A percentile compares a stretch with the other conserved stretches of the same genome.
Conservation (phyloP, 306 rosid species). For the Erythrophleum fordii region DNA sequence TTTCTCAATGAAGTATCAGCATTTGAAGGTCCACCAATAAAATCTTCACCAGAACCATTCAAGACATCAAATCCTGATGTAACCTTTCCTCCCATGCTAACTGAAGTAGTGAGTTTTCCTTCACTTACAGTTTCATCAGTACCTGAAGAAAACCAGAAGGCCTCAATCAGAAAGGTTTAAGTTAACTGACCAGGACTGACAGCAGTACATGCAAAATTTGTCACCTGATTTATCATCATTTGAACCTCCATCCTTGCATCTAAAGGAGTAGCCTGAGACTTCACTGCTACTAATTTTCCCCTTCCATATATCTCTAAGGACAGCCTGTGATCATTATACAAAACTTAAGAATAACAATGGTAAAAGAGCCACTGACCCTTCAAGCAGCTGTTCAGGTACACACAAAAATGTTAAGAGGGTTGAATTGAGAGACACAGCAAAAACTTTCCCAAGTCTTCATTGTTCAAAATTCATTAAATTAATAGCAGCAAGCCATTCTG, state of each 20-base stretch:
- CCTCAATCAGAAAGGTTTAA: conserved; percentile 7
- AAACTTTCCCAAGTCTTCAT: conserved; percentile 9
- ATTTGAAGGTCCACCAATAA: conserved; percentile 33
- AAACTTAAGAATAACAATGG: conserved; percentile 16
- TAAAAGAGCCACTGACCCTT: neutral
- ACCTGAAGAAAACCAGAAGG: conserved; percentile 37
- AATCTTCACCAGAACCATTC: conserved; percentile 43
- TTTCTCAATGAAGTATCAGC: conserved; percentile 35
- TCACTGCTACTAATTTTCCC: conserved; percentile 64
- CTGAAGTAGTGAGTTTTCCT: conserved; percentile 39
- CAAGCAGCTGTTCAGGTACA: conserved; percentile 24
- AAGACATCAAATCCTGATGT: conserved; percentile 28
- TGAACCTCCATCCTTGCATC: conserved; percentile 50
- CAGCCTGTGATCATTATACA: conserved; percentile 50
- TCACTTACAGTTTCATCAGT: conserved; percentile 38
- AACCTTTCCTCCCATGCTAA: conserved; percentile 40
- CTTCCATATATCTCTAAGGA: conserved; percentile 64
- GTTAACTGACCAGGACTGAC: neutral
- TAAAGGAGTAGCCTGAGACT: conserved; percentile 42
- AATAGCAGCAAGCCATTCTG: neutral
- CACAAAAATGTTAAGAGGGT: neutral
- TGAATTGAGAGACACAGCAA: conserved; percentile 1
- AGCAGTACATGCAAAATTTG: conserved; percentile 23
- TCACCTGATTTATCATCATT: conserved; percentile 51
- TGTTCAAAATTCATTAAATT: neutral